Evolutionary conservation across 202 grass and related monocot genomes (phyloP), one percentile per base, ranked within the genome.

Genomic region (Zoysia matrella): DNA sequence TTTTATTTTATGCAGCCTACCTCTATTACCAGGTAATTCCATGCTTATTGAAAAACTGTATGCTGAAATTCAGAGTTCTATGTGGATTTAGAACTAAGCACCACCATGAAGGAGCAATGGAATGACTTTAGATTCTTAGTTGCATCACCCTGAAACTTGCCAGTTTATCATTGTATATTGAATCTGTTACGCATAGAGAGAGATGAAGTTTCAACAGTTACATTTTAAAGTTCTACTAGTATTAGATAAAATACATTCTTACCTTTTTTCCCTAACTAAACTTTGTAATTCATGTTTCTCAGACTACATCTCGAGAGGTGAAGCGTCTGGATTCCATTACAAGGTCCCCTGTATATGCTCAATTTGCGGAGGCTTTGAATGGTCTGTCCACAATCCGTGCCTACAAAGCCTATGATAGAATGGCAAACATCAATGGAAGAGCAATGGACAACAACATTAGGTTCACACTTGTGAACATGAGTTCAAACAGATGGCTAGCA

Each of bases 401-500:
- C 22, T 22, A 22, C 22, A 22, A 22, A 22, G 22, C 22, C 22
- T 22, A 22, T 22, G 22, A 22, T 22, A 22, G 22, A 22, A 22
- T 22, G 22, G 22, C 22, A 22, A 22, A 22, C 22, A 22, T 22
- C 22, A 22, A 22, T 22, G 22, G 22, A 22, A 22, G 22, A 22
- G 22, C 22, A 22, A 22, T 22, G 22, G 22, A 22, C 22, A 22
- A 22, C 22, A 22, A 22, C 22, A 22, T 22, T 22, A 22, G 22
- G 22, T 22, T 22, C 22, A 22, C 22, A 22, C 22, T 10, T 2
- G 96, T 99, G 56, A 99, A 93, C 65, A 95, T 95, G 86, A 80
- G 96, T 74, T 78, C 87, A 77, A 99, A 99, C 80, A 87, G 96
- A 60, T 99, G 96, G 96, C 81, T 99, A 55, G 96, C 74, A 30